Evolutionary conservation across 371 early-diverging fungal genomes (phyloP).

Genomic region (Mucor irregularis): DNA sequence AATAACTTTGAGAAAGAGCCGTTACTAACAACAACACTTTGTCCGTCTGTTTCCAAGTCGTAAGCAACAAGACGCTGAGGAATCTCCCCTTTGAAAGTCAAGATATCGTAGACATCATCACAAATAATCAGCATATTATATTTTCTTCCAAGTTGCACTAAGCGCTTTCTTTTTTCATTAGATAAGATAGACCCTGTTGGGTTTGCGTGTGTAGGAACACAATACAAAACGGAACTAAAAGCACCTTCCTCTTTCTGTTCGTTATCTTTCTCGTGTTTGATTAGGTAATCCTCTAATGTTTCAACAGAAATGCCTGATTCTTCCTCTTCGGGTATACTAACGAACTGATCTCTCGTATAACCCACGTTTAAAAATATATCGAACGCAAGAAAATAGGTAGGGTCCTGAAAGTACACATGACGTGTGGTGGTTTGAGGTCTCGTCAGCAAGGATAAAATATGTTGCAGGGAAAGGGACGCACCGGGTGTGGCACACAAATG

Average conservation of each 20-base stretch:
- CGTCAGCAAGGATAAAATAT: constrained; percentile 31
- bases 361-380: constrained; percentile 49
- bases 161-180: constrained; percentile 27
- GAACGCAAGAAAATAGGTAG: constrained; percentile 62
- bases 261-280: background rate
- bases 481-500: constrained; percentile 39
- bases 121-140: constrained; percentile 61
- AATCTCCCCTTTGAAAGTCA: constrained; percentile 30
- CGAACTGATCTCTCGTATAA: constrained; percentile 33
- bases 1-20: constrained; percentile 46
- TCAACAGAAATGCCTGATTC: constrained; percentile 28
- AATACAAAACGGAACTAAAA: constrained; percentile 43
- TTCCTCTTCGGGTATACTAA: constrained; percentile 34
- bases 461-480: constrained; percentile 36
- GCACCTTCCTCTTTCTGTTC: too few relatives aligned
- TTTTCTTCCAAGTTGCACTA: constrained; percentile 49
- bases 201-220: constrained; percentile 64
- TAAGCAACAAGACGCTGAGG: constrained; percentile 33
- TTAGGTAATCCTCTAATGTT: constrained; percentile 16
- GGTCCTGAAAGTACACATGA: constrained; percentile 55
- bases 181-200: constrained; percentile 51
- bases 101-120: constrained; percentile 65
- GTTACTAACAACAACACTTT: constrained; percentile 40
- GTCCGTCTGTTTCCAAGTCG: constrained; percentile 26
- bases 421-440: constrained; percentile 26